Base-by-base conservation (phyloP, 169 alveolate species). In the Plasmodium gallinaceum region DNA sequence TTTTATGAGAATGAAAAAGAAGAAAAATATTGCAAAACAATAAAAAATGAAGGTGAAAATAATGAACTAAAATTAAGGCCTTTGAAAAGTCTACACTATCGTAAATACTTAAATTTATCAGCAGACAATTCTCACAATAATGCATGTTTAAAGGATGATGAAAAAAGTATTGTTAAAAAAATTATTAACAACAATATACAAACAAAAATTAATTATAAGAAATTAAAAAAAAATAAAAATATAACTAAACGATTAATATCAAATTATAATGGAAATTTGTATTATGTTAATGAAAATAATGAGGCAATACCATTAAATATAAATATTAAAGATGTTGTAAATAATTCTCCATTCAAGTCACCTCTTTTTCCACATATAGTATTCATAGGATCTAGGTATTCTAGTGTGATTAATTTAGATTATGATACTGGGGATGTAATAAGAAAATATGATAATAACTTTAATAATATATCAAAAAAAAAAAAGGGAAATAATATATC, bases 241-340 rank as follows among this genome's bases (percentile, higher is more conserved):
- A 24, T 14, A 48, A 68, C 51, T 16, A 83, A 83, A 83, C 66
- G 54, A 39, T 83, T 83, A 54, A 62, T 83, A n/a, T 43, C 91
- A 57, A 58, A 46, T 62, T 66, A 83, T 70, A 68, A 32, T 45
- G 96, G 96, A 2, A 88, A 89, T 80, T 93, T 94, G 42, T 94
- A 83, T 89, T 94, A 92, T 66, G 93, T 94, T 5, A 75, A 94
- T 73, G 96, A 93, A 60, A 75, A 68, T 46, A 83, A 83, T 54
- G 88, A 90, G 58, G 80, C 90, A 39, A 88, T 88, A 61, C 80
- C 93, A 46, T 73, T 94, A 80, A 92, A 92, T 26, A 92, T 94
- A 39, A 93, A 92, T 60, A 95, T 94, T 51, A 91, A 92, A 32
- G 95, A 94, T 73, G 94, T 94, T 32, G 96, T 94, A 48, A 94